Evolutionary conservation across 345 rosid species (phyloP), one percentile per base, ranked within the genome.

Genomic region (Excoecaria agallocha): DNA sequence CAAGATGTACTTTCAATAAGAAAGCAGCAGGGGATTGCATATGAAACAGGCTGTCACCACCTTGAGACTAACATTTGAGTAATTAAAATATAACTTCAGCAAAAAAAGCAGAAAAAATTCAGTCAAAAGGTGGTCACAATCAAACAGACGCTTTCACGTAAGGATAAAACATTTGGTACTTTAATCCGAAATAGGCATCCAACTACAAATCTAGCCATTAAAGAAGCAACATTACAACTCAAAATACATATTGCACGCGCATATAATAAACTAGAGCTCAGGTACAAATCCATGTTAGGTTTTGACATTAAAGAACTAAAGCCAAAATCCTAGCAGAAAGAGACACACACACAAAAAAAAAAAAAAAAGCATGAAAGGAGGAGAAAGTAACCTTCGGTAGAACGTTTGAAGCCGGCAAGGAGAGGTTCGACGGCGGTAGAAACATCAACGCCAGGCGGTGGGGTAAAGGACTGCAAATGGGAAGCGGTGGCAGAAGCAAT

Each of bases 321-420:
- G 4, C 3, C 49, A 5, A 17, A 70, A 35, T 35, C 35, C 20
- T 30, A 20, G 66, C 61, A 35, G 17, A 8, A 48, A 37, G 13
- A 12, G 6, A 12, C 25, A 51, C 2, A 51, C 25, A 20, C 8
- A 30, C 16, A 46, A 38, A 16, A 17, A 1, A 35, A 15, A 69
- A 19, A 13, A 2, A 20, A 37, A 1, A 22, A n/a, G 64, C 30
- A 50, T 25, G 15, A 6, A 20, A 43, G 13, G 46, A 60, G 22
- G 2, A 77, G n/a, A 59, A n/a, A 37, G 49, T 67, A 66, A 86
- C 91, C 89, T 77, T 87, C 91, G 57, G 93, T 80, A 55, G 89
- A 68, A 80, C 93, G 93, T 77, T 89, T 89, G 70, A 83, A 71
- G 20, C 83, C 83, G 25, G 88, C 78, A 70, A 82, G 82, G 6